These are phyloP conservation scores for Mucor irregularis DNA, from an alignment of 371 early-diverging fungal genomes.

Conservation along the genomic window DNA sequence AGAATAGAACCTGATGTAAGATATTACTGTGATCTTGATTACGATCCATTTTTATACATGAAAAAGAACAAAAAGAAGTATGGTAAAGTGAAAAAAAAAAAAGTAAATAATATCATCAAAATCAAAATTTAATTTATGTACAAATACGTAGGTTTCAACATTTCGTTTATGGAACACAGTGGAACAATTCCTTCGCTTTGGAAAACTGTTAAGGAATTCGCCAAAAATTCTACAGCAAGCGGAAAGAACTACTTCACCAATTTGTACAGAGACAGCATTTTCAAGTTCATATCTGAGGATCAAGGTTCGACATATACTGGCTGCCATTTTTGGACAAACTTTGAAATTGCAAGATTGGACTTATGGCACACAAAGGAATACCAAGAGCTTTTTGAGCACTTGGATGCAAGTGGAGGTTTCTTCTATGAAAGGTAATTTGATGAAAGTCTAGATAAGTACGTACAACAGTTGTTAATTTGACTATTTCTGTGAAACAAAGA, in stretches of 20 bases:
- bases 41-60: conserved; percentile 85
- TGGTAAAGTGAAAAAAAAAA: conserved; percentile 35
- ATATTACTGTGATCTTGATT: conserved; percentile 75
- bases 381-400: conserved; percentile 52
- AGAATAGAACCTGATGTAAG: conserved; percentile 84
- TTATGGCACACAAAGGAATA: conserved; percentile 72
- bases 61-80: conserved; percentile 74
- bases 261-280: conserved; percentile 19
- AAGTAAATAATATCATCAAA: neutral
- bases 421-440: conserved; percentile 41
- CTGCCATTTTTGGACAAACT: conserved; percentile 92
- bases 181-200: conserved; percentile 78
- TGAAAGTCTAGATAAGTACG: neutral
- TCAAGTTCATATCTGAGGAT: conserved; percentile 27
- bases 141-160: conserved; percentile 52
- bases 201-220: conserved; percentile 48
- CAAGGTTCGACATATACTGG: conserved; percentile 50
- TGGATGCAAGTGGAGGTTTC: conserved; percentile 70
- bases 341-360: conserved; percentile 87
- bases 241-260: conserved; percentile 28
- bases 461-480: neutral
- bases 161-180: conserved; percentile 69
- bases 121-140: neutral
- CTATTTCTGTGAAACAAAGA: conserved; percentile 9
- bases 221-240: conserved; percentile 13